Evolutionary conservation across 345 rosid species (phyloP).

Genomic region (Brassica rapa): DNA sequence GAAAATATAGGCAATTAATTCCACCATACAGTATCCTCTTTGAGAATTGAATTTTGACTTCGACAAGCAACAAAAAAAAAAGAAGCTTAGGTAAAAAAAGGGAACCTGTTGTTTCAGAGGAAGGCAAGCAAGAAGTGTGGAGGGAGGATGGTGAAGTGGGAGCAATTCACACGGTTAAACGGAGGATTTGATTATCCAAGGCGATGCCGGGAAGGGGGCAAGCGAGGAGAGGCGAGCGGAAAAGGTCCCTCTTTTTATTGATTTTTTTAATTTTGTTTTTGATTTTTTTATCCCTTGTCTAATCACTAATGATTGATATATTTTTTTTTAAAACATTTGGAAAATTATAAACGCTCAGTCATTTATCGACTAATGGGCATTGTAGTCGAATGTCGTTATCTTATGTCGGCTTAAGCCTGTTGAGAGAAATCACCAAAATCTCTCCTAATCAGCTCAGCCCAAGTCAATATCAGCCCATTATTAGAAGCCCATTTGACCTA

Average conservation of each 20-base stretch:
- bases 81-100: slow-evolving; percentile 1
- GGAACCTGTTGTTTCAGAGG: slow-evolving; percentile 7
- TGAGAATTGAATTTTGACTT: slow-evolving; percentile 5
- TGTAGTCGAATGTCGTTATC: background rate
- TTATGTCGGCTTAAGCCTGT: background rate
- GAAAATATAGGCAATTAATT: background rate
- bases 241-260: slow-evolving; percentile 17
- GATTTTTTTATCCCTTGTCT: background rate
- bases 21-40: background rate
- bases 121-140: background rate
- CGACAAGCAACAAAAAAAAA: background rate
- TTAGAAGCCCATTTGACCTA: background rate
- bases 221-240: slow-evolving; percentile 22
- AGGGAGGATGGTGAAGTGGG: slow-evolving; percentile 7
- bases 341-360: background rate
- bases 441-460: background rate
- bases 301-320: background rate
- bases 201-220: slow-evolving; percentile 4
- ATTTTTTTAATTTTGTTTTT: too few species aligned
- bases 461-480: background rate
- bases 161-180: background rate
- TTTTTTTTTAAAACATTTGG: background rate
- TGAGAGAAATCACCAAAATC: background rate
- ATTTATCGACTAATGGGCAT: background rate
- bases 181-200: background rate